phyloP scores from a whole-genome alignment of 2,329 filamentous ascomycete genomes.

The Beauveria bassiana region DNA sequence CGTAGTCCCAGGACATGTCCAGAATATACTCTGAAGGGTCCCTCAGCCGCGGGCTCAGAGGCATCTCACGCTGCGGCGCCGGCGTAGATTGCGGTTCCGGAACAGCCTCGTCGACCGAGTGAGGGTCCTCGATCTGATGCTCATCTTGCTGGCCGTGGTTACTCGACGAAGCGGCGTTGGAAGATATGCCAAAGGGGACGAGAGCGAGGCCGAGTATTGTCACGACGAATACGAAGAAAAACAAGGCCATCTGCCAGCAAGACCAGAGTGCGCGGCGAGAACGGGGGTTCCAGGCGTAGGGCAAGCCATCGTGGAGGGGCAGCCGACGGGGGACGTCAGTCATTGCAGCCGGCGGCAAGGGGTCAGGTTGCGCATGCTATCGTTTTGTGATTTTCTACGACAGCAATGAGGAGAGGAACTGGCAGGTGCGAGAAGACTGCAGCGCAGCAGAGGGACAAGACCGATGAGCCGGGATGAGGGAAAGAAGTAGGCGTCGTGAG shows the following conservation, averaged over 20 bases:
- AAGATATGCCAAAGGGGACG: constrained; percentile 17
- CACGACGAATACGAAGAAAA: constrained; percentile 17
- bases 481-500: too few relatives aligned
- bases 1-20: constrained; percentile 46
- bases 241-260: constrained; percentile 14
- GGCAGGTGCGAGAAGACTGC: neutral
- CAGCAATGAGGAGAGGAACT: neutral
- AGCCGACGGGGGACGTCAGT: neutral
- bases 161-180: neutral
- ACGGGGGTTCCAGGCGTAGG: neutral
- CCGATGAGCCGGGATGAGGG: too few relatives aligned
- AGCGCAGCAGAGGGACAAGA: neutral
- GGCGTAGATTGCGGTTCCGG: neutral
- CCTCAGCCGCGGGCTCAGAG: constrained; percentile 20
- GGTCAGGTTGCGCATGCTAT: neutral
- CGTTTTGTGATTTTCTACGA: neutral
- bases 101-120: neutral
- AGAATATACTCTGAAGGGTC: constrained; percentile 47
- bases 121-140: neutral
- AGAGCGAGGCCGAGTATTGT: constrained; percentile 19
- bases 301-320: constrained; percentile 2
- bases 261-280: constrained; percentile 1
- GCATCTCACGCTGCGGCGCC: neutral
- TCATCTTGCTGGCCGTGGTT: constrained; percentile 5
- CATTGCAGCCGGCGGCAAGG: neutral